These are phyloP conservation scores for Trichoderma reesei DNA, from an alignment of 495 filamentous ascomycete genomes.

Conservation along the genomic window DNA sequence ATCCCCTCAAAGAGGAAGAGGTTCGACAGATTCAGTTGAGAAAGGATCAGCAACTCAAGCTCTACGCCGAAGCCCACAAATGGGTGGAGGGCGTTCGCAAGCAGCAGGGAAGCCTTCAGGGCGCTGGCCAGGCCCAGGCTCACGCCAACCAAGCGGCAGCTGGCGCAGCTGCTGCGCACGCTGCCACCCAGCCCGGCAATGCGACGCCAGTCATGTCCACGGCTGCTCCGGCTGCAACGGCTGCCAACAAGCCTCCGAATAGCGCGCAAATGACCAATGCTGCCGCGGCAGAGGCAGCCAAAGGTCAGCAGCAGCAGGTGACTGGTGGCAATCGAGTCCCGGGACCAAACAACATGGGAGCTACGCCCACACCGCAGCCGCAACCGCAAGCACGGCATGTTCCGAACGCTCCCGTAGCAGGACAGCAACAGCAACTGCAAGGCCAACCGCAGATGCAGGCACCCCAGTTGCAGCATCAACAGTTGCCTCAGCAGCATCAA, in stretches of 20 bases:
- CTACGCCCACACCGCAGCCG: conserved; percentile 11
- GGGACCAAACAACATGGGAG: conserved; percentile 16
- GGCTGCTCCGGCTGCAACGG: conserved; percentile 20
- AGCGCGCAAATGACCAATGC: conserved; percentile 30
- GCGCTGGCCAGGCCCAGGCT: neutral
- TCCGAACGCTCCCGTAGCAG: conserved; percentile 19
- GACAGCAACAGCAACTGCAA: conserved; percentile 14
- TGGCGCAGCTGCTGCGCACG: neutral
- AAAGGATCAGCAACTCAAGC: conserved; percentile 23
- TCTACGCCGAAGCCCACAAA: conserved; percentile 22
- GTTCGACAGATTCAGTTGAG: conserved; percentile 23
- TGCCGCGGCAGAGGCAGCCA: conserved; percentile 43
- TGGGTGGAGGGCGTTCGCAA: conserved; percentile 26
- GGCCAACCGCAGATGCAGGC: conserved; percentile 22
- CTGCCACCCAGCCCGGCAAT: conserved; percentile 13
- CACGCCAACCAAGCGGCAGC: neutral
- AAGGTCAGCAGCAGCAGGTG: conserved; percentile 39
- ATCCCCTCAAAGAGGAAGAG: conserved; percentile 24
- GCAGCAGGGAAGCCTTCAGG: conserved; percentile 18
- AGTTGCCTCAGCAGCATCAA: conserved; percentile 19
- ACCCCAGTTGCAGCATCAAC: conserved; percentile 17
- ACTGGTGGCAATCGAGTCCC: conserved; percentile 23
- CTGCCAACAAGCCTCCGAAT: conserved; percentile 15
- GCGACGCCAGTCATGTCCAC: conserved; percentile 19
- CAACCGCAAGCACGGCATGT: conserved; percentile 13